Base-by-base conservation (phyloP, 1,284 basidiomycete species). In the Caloboletus firmus region DNA sequence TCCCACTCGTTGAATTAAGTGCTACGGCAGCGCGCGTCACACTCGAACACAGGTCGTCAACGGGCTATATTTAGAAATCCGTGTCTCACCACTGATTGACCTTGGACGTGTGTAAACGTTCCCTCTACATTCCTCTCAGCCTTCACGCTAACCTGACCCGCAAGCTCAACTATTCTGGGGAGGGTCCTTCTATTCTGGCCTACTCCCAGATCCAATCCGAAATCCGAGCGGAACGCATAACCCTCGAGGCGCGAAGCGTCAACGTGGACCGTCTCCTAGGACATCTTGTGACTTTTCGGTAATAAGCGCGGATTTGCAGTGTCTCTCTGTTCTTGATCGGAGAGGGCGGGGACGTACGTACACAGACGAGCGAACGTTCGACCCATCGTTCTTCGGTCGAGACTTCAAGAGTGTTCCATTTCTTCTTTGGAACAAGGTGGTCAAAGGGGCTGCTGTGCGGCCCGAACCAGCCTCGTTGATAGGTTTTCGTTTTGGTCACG, bases 201-300 rank as follows among this genome's bases (percentile, higher is more conserved):
- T 13, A 36, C 37, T 43, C 20, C 41, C 35, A 51, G 44, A 41
- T 26, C 20, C 32, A 51, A 41, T 45, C 47, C 49, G 17, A 39
- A 54, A 41, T 45, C 47, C 49, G 17, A 39, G n/a, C 26, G 22
- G 32, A 51, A 57, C 50, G 17, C 34, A 26, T 20, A 55, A 37
- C 5, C 34, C 35, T 47, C 34, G 17, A 59, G 45, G 56, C 47
- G 49, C 57, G 28, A 52, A 47, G 57, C 17, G 7, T 28, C 58
- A 52, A 51, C 60, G 59, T 62, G 60, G 41, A 31, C 51, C 13
- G 28, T 52, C 45, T 39, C 45, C 47, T 37, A 47, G 35, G 37
- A 57, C 46, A 30, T 28, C 41, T 52, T 51, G 39, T 31, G 43
- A 51, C 48, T 36, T 39, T 42, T 52, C 52, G 47, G 49, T 49